Evolutionary conservation across 2,329 filamentous ascomycete genomes (phyloP), one percentile per base, ranked within the genome.

Genomic region (Sarocladium oryzae): DNA sequence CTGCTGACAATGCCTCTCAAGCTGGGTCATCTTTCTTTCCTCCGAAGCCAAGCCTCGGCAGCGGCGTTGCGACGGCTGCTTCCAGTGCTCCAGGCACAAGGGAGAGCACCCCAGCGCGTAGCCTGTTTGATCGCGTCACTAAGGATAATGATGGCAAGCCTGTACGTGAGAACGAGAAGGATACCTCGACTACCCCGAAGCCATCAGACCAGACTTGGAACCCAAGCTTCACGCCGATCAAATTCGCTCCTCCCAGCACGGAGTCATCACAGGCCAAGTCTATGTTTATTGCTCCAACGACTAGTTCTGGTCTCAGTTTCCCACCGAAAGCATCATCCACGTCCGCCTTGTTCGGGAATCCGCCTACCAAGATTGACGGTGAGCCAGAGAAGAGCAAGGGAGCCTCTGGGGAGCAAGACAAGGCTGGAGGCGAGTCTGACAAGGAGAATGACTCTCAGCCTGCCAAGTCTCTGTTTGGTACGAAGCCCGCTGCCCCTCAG

Each of bases 91-190:
- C 71, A 8, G 71, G 69, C 5, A 73, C 68, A 2, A 68, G 71
- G 3, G 73, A 75, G 37, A 70, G 67, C 53, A 71, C 69, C 2
- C 68, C 74, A 20, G 72, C 69, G 18, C 69, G 71, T 41, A 81
- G 78, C 60, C 60, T 82, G 13, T 81, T 81, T 56, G 78, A 81
- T 35, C 75, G 79, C 30, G 70, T 82, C 7, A 75, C 70, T 4
- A 77, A 72, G 61, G 74, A 69, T 43, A 66, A 61, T 16, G 71
- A 77, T 54, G 76, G 77, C 2, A 71, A 80, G 52, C 73, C 75
- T 15, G 61, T 79, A 2, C 71, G 75, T 23, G 60, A 70, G 55
- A 58, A 65, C 50, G 54, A 63, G 53, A 41, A 51, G 38, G 61
- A 60, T 50, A 56, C 55, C 20, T 43, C 52, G 9, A 62, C 59